Evolutionary conservation across 2,329 filamentous ascomycete species (phyloP).

Genomic region (Mycosphaerella arachidis): DNA sequence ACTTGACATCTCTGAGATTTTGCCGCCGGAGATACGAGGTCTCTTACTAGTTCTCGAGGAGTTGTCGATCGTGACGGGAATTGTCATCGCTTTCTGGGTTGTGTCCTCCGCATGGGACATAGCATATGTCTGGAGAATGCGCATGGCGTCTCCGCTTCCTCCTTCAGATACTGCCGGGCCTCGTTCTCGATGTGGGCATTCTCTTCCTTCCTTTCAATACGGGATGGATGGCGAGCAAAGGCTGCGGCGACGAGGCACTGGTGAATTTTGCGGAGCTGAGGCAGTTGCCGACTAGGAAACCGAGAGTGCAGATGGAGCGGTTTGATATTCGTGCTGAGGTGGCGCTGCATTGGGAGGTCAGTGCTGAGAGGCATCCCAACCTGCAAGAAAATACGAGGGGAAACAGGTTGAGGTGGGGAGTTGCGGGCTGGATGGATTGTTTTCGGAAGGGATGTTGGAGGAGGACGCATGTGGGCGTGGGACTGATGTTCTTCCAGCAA

Average conservation of each 20-base stretch:
- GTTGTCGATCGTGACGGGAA: conserved; percentile 45
- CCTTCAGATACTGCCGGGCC: conserved; percentile 41
- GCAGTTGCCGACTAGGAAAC: conserved; percentile 44
- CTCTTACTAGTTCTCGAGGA: conserved; percentile 47
- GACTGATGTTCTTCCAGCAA: conserved; percentile 56
- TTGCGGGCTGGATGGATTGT: conserved; percentile 45
- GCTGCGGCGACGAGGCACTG: conserved; percentile 31
- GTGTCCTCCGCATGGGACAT: conserved; percentile 53
- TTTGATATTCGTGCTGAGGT: conserved; percentile 52
- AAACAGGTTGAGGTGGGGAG: conserved; percentile 41
- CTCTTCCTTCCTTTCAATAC: conserved; percentile 34
- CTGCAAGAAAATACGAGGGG: conserved; percentile 24
- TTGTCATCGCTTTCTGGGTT: conserved; percentile 52
- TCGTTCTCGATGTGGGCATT: conserved; percentile 31
- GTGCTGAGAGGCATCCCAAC: conserved; percentile 35
- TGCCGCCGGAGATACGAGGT: conserved; percentile 52
- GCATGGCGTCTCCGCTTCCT: conserved; percentile 47
- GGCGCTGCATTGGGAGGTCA: conserved; percentile 46
- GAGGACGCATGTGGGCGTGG: conserved; percentile 48
- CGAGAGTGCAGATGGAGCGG: conserved; percentile 50
- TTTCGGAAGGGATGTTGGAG: conserved; percentile 45
- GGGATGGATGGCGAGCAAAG: conserved; percentile 32
- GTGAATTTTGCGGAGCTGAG: conserved; percentile 29
- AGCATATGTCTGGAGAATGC: conserved; percentile 45
- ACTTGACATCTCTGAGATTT: conserved; percentile 77